Evolutionary conservation across 129 eudicot genomes (phyloP), one percentile per base, ranked within the genome.

Genomic region (Escallonia rubra): DNA sequence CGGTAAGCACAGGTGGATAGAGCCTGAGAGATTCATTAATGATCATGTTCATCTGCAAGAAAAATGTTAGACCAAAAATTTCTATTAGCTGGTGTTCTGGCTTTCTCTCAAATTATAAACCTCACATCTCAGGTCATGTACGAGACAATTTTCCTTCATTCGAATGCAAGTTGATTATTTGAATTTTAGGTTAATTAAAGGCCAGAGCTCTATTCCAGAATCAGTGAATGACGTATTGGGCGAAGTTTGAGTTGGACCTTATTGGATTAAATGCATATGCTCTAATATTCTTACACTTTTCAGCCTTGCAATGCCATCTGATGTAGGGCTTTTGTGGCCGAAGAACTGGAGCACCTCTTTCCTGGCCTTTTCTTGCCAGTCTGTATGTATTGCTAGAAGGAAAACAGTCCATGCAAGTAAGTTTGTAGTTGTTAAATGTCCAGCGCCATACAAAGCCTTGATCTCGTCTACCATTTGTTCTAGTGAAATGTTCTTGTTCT

Each of bases 311-410:
- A 84, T 63, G 63, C 88, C 90, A 65, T 87, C 90, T 4, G 84
- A 68, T 40, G 75, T 65, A 13, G 90, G 95, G 8, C 63, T 82
- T 64, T 72, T 62, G 6, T 64, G 61, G 54, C 86, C 86, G 58
- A 84, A 76, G 2, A 72, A 59, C 13, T 70, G 61, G 41, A 41
- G 12, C 41, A 82, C 88, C 74, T 88, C 88, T 12, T 71, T 45
- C 47, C 91, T 73, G 38, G 88, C 95, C 46, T 69, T 75, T 43
- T 88, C 88, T 80, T 88, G 95, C 95, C 95, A 88, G 41, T 84
- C 95, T 10, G 74, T 77, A 56, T 88, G 79, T 59, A 77, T 61
- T 56, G 84, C 91, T 12, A 84, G 82, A 52, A 84, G 88, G 40
- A 84, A 58, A 69, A 78, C 64, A 23, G 68, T 79, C 90, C 90